Evolutionary conservation across 805 yeast genomes (phyloP).

Genomic region (Yarrowia sp.): DNA sequence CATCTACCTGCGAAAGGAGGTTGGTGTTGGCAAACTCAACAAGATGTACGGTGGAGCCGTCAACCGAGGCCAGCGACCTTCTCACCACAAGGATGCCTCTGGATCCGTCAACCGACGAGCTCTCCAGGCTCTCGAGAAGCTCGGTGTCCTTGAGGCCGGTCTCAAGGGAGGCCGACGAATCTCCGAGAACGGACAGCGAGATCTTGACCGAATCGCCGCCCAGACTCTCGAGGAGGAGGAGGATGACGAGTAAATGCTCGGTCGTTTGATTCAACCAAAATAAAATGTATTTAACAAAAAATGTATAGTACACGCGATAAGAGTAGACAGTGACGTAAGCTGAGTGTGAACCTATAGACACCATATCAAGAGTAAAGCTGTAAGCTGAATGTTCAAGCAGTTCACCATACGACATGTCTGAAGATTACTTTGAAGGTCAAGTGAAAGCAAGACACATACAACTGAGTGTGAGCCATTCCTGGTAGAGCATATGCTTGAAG

Average conservation of each 20-base stretch:
- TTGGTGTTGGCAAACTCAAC: conserved; percentile 99
- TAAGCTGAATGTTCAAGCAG: too few relatives aligned
- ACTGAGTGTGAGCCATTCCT: too few relatives aligned
- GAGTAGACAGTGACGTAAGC: too few relatives aligned
- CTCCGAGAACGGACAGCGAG: conserved; percentile 99
- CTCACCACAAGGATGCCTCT: conserved; percentile 97
- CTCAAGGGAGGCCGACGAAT: conserved; percentile 99
- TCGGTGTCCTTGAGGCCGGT: conserved; percentile 94
- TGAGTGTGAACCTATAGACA: too few relatives aligned
- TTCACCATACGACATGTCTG: too few relatives aligned
- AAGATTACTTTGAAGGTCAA: too few relatives aligned
- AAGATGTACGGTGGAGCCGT: conserved; percentile 98
- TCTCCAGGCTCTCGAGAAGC: conserved; percentile 96
- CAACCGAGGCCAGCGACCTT: conserved; percentile 99
- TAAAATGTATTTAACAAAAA: conserved; percentile 25
- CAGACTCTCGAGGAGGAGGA: conserved; percentile 94
- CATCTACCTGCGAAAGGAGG: conserved; percentile 98
- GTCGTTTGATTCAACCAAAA: neutral
- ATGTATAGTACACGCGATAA: conserved; percentile 19
- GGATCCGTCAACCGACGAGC: conserved; percentile 99
- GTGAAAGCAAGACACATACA: too few relatives aligned
- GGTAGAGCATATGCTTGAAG: too few relatives aligned
- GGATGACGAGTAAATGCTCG: conserved; percentile 37
- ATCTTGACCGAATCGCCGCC: conserved; percentile 99
- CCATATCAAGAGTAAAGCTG: too few relatives aligned